Evolutionary conservation across 225 moss, liverwort and hornwort genomes (phyloP).

Genomic region (Pseudoscleropodium purum): DNA sequence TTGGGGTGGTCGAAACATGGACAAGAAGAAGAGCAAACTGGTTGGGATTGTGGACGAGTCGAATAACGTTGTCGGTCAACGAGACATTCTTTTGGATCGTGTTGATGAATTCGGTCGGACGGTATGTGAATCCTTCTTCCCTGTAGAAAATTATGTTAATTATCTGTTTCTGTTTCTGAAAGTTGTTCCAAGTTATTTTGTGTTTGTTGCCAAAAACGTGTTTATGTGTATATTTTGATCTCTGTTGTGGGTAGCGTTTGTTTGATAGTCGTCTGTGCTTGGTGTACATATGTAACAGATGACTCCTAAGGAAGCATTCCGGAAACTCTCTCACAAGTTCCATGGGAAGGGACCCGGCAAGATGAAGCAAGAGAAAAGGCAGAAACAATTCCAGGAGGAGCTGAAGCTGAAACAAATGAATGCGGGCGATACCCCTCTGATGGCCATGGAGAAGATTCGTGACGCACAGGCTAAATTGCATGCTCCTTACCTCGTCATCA

Average conservation of each 20-base stretch:
- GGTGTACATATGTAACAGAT: conserved; percentile 48
- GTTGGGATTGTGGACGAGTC: conserved; percentile 97
- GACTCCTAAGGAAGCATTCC: conserved; percentile 99
- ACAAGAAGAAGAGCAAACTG: conserved; percentile 97
- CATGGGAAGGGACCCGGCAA: conserved; percentile 99
- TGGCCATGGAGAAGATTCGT: conserved; percentile 99
- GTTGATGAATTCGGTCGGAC: conserved; percentile 98
- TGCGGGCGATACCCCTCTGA: conserved; percentile 93
- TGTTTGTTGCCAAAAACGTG: background rate
- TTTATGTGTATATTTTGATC: background rate
- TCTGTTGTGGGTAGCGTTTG: background rate
- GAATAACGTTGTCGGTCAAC: conserved; percentile 85
- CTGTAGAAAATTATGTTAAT: background rate
- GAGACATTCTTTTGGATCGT: conserved; percentile 92
- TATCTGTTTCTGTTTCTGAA: background rate
- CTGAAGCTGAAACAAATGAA: conserved; percentile 98
- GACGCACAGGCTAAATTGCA: conserved; percentile 89
- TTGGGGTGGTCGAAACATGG: conserved; percentile 99
- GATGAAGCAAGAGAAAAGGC: conserved; percentile 99
- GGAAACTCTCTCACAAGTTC: conserved; percentile 98
- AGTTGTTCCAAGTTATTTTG: background rate
- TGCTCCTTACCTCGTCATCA: conserved; percentile 96
- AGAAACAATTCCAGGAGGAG: conserved; percentile 96
- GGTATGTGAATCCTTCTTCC: conserved; percentile 34
- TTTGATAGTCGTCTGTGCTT: background rate